Percentiles rank a stretch among this genome's conserved stretches.
Evolutionary conservation across 148 eudicot species (phyloP).

Genomic region (Vaccinium macrocarpon): DNA sequence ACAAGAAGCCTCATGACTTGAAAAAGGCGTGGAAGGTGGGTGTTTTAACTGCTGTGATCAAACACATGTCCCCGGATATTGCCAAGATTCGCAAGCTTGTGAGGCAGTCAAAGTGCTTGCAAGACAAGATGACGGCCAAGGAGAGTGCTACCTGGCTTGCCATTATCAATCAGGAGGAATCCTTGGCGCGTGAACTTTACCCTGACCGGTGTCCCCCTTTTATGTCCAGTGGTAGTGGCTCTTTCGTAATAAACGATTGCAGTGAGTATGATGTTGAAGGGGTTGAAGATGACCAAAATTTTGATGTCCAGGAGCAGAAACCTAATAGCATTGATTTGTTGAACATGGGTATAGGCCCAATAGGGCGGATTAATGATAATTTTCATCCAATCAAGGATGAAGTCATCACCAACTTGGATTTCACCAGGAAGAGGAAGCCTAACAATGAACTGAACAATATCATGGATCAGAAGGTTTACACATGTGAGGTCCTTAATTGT

Average conservation of each 20-base stretch:
- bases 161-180: constrained; percentile 58
- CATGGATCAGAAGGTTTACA: constrained; percentile 42
- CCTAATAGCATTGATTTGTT: constrained; percentile 34
- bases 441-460: constrained; percentile 29
- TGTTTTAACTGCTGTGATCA: constrained; percentile 66
- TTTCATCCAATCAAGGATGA: constrained; percentile 37
- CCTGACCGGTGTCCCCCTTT: constrained; percentile 50
- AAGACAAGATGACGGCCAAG: constrained; percentile 76
- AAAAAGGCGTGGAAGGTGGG: constrained; percentile 78
- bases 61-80: constrained; percentile 67
- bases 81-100: constrained; percentile 66
- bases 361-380: constrained; percentile 19
- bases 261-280: constrained; percentile 60
- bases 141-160: constrained; percentile 75
- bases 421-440: constrained; percentile 56
- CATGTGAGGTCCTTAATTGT: constrained; percentile 52
- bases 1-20: constrained; percentile 77
- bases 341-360: constrained; percentile 27
- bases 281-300: constrained; percentile 32
- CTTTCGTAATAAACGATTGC: constrained; percentile 35
- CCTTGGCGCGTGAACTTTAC: constrained; percentile 52
- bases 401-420: constrained; percentile 33
- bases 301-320: constrained; percentile 43
- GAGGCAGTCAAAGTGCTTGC: constrained; percentile 68
- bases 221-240: constrained; percentile 33